A percentile compares a stretch with the other conserved stretches of the same genome.
phyloP scores from a whole-genome alignment of 129 eudicot genomes.

The Lactuca sativa region DNA sequence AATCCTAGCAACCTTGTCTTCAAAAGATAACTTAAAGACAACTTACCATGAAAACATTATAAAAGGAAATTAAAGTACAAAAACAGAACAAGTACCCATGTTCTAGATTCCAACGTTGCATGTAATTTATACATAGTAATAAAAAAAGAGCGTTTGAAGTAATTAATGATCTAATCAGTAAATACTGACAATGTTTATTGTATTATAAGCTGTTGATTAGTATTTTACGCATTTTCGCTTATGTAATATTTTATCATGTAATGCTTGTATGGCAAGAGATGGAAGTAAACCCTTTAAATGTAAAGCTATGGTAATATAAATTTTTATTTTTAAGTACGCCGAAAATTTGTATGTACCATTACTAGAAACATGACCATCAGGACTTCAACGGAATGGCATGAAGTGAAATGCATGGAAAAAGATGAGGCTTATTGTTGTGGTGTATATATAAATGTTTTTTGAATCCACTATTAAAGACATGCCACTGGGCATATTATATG shows the following conservation, averaged over 20 bases:
- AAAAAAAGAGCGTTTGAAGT: slow-evolving; percentile 13
- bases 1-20: slow-evolving; percentile 39
- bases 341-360: slow-evolving; percentile 9
- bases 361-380: slow-evolving; percentile 12
- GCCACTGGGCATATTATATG: not conserved
- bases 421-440: slow-evolving; percentile 20
- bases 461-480: slow-evolving; percentile 17
- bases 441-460: slow-evolving; percentile 25
- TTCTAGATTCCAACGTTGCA: slow-evolving; percentile 37
- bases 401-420: slow-evolving; percentile 32
- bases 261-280: not conserved
- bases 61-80: slow-evolving; percentile 37
- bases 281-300: not conserved
- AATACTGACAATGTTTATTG: not conserved
- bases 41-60: slow-evolving; percentile 27
- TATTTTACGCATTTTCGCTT: not conserved
- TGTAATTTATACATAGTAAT: slow-evolving; percentile 29
- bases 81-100: slow-evolving; percentile 32
- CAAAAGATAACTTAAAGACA: slow-evolving; percentile 26
- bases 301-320: not conserved
- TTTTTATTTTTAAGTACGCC: not conserved
- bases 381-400: slow-evolving; percentile 27
- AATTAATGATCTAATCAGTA: not conserved
- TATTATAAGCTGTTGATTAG: not conserved
- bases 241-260: not conserved